Evolutionary conservation across 2,329 filamentous ascomycete species (phyloP).

Genomic region (Aspergillus sp.): DNA sequence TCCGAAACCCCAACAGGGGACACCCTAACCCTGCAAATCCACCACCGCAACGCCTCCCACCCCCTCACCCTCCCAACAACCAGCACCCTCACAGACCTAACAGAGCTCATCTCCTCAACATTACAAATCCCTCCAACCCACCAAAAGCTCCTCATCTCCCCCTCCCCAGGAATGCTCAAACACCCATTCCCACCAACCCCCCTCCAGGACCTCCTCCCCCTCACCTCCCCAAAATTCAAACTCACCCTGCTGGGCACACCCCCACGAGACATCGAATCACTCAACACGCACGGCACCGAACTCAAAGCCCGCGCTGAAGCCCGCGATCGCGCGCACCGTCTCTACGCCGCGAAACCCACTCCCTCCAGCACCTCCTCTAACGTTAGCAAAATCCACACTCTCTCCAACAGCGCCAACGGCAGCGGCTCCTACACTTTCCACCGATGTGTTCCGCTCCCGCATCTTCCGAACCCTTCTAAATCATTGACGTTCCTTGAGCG

Average conservation of each 20-base stretch:
- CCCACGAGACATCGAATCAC: slow-evolving; percentile 42
- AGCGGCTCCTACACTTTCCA: slow-evolving; percentile 76
- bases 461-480: slow-evolving; percentile 74
- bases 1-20: not conserved
- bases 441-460: slow-evolving; percentile 70
- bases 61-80: slow-evolving; percentile 50
- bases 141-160: slow-evolving; percentile 49
- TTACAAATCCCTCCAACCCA: slow-evolving; percentile 45
- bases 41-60: slow-evolving; percentile 57
- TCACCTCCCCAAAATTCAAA: slow-evolving; percentile 44
- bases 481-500: slow-evolving; percentile 72
- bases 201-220: slow-evolving; percentile 36
- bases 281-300: slow-evolving; percentile 40
- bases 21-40: slow-evolving; percentile 50
- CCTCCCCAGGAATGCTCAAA: slow-evolving; percentile 51
- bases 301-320: slow-evolving; percentile 27
- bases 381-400: slow-evolving; percentile 29
- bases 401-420: slow-evolving; percentile 23
- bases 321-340: slow-evolving; percentile 16
- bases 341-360: slow-evolving; percentile 30
- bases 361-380: slow-evolving; percentile 60
- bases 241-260: slow-evolving; percentile 51
- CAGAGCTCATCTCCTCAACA: slow-evolving; percentile 33
- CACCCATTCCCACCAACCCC: slow-evolving; percentile 44
- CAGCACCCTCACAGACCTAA: slow-evolving; percentile 54